Percentiles rank a stretch among this genome's conserved stretches.
Evolutionary conservation across 2,329 filamentous ascomycete species (phyloP).

Genomic region (Penicillium sp.): DNA sequence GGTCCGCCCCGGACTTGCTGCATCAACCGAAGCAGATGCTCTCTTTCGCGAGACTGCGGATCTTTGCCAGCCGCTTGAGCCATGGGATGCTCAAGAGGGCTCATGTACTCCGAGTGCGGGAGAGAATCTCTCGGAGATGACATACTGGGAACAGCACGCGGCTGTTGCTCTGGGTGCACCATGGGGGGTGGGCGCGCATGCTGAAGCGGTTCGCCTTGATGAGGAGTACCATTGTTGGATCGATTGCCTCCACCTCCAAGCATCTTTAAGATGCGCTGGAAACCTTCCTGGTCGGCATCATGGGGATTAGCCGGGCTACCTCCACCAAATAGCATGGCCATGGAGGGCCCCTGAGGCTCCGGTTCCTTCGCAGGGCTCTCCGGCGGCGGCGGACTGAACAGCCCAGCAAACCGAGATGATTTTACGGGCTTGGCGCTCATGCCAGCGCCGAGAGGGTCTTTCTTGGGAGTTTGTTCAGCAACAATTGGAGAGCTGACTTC

Average conservation of each 20-base stretch:
- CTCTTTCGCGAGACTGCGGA: slow-evolving; percentile 66
- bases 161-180: slow-evolving; percentile 41
- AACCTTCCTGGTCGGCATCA: slow-evolving; percentile 81
- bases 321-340: slow-evolving; percentile 19
- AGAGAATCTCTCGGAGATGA: slow-evolving; percentile 43
- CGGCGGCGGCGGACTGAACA: slow-evolving; percentile 67
- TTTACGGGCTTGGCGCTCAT: slow-evolving; percentile 63
- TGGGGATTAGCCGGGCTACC: slow-evolving; percentile 48
- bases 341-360: slow-evolving; percentile 35
- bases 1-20: slow-evolving; percentile 57
- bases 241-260: slow-evolving; percentile 68
- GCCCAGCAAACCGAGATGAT: slow-evolving; percentile 83
- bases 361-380: slow-evolving; percentile 58
- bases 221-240: slow-evolving; percentile 53
- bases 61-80: slow-evolving; percentile 46
- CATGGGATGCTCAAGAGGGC: slow-evolving; percentile 39
- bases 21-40: slow-evolving; percentile 87
- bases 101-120: slow-evolving; percentile 42
- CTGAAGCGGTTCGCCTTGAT: slow-evolving; percentile 43
- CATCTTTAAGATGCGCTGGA: slow-evolving; percentile 81
- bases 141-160: slow-evolving; percentile 32
- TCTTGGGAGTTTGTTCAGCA: slow-evolving; percentile 50
- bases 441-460: slow-evolving; percentile 42
- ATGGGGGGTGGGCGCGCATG: slow-evolving; percentile 39
- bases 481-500: slow-evolving; percentile 44